Evolutionary conservation across 176 grass and related monocot genomes (phyloP).

Genomic region (Pontederia paniculata): DNA sequence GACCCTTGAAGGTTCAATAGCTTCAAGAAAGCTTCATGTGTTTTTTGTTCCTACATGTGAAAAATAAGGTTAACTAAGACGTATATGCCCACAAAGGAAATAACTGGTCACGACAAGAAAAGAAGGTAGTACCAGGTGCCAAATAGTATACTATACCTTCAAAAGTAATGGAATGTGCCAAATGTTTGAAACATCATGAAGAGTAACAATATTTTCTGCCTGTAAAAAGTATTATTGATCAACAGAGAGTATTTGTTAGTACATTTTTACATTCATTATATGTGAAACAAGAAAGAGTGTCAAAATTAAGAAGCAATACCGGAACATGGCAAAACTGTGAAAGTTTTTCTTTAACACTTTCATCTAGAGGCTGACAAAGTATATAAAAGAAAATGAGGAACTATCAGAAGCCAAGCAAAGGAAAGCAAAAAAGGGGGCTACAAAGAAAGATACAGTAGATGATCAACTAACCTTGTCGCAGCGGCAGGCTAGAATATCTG

Average conservation of each 20-base stretch:
- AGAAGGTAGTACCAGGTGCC: too few species aligned
- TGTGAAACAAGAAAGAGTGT: conserved; percentile 9
- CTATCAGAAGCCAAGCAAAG: conserved; percentile 8
- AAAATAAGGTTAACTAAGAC: too few species aligned
- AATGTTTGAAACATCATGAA: conserved; percentile 93
- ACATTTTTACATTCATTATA: neutral
- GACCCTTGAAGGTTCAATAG: conserved; percentile 74
- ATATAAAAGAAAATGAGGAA: conserved; percentile 17
- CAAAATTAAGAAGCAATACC: conserved; percentile 32
- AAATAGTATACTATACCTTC: conserved; percentile 33
- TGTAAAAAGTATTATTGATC: conserved; percentile 23
- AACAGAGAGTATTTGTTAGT: neutral
- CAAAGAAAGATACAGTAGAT: neutral
- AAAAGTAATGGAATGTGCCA: conserved; percentile 95
- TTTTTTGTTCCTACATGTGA: conserved; percentile 76
- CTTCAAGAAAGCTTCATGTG: conserved; percentile 90
- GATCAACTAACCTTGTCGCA: conserved; percentile 41
- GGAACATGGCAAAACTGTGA: conserved; percentile 89
- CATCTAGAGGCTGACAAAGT: conserved; percentile 49
- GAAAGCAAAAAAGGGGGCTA: neutral
- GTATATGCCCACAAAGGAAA: too few species aligned
- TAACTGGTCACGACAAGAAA: too few species aligned
- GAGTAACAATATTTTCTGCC: conserved; percentile 57
- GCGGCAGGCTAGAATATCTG: conserved; percentile 77
- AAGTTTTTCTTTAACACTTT: conserved; percentile 73